Evolutionary conservation across 257 asterid genomes (phyloP), one percentile per base, ranked within the genome.

Genomic region (Solanum piurae): DNA sequence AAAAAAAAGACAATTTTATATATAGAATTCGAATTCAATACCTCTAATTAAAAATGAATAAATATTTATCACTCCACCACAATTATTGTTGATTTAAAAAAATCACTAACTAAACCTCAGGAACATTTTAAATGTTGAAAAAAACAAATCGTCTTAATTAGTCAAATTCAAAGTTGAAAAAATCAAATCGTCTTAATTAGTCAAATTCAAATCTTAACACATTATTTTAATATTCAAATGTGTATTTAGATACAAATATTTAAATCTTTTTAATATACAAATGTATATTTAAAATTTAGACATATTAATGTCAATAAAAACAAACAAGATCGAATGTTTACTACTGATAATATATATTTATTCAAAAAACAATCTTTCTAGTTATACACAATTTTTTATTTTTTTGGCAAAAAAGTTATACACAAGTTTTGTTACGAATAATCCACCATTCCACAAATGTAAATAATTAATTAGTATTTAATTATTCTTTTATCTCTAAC

Each of bases 261-360:
- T n/a, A 62, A 62, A 62, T n/a, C 0, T 2, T n/a, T 0, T 62
- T 62, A 6, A 60, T 23, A n/a, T 62, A 23, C 3, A 9, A 0
- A 62, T 9, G 1, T 1, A 7, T 0, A 23, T 62, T 46, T 46
- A 13, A 46, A 46, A 46, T 13, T 4, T 1, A 62, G 2, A 62
- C 14, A 9, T 10, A 4, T 62, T 62, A 62, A 62, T n/a, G 3
- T n/a, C 12, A 62, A 62, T n/a, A 62, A n/a, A 9, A n/a, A n/a
- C 3, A n/a, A 60, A 60, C 12, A 21, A 60, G 12, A 12, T 4
- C 14, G 0, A 58, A 58, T 18, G 4, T 58, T 58, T 58, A 5
- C 49, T 49, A 58, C 5, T 21, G 9, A 20, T 4, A 62, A n/a
- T 62, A 62, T 62, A 62, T 2, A 0, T 62, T n/a, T 62, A n/a